Conservation (phyloP, 2,329 filamentous ascomycete genomes). For the Huntiella decipiens region DNA sequence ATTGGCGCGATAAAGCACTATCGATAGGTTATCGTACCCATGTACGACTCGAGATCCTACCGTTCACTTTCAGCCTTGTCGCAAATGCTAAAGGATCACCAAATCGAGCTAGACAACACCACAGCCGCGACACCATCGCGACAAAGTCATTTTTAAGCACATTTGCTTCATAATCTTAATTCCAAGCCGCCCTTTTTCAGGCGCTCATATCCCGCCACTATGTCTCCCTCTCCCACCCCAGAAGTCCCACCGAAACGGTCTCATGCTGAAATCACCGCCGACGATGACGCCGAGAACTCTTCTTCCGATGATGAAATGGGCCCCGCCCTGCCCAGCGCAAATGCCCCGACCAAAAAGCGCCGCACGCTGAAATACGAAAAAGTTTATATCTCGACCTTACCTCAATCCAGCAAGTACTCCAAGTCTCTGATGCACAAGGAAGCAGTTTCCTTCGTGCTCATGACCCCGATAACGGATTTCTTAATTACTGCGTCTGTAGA, state of each 20-base stretch:
- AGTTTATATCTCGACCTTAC: conserved; percentile 79
- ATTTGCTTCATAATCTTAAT: neutral
- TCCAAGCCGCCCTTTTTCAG: neutral
- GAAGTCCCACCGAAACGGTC: conserved; percentile 23
- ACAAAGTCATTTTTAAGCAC: neutral
- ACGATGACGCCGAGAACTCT: conserved; percentile 41
- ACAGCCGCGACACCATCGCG: neutral
- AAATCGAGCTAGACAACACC: neutral
- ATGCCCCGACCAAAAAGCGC: conserved; percentile 64
- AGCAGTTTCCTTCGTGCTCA: conserved; percentile 68
- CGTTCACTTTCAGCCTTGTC: conserved; percentile 2
- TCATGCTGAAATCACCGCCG: conserved; percentile 28
- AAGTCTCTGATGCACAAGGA: conserved; percentile 98
- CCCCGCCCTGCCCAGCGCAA: conserved; percentile 66
- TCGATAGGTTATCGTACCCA: neutral
- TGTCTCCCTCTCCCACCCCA: conserved; percentile 4
- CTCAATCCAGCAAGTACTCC: conserved; percentile 63
- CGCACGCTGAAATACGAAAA: conserved; percentile 86
- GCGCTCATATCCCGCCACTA: neutral
- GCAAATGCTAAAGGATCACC: neutral
- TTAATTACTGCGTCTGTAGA: conserved; percentile 85
- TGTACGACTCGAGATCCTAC: no score
- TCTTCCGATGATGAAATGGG: conserved; percentile 66
- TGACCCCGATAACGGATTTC: conserved; percentile 85
- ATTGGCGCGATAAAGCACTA: conserved; percentile 11